Base-by-base conservation (phyloP, 2,329 filamentous ascomycete genomes). In the Falciphora oryzae region DNA sequence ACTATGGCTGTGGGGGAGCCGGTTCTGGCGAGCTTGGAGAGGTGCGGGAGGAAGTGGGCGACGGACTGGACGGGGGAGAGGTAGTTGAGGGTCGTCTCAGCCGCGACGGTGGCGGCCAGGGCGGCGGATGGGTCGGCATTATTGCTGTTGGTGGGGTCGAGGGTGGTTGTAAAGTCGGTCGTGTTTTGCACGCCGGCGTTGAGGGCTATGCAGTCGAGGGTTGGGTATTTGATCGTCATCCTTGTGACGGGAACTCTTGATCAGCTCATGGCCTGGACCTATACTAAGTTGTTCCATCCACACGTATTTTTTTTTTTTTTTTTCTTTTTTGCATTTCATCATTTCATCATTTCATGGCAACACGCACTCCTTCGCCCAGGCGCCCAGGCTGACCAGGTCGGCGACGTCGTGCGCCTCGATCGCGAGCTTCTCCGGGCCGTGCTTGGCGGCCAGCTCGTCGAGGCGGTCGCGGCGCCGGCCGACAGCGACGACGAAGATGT, bases 151-250 rank as follows among this genome's bases (percentile, higher is more conserved):
- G 68, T 63, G 50, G 78, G 71, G 18, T 66, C 61, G 3, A 62
- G 53, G 3, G 83, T 81, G 25, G 44, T 71, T 7, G 77, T 73
- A 69, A 86, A 81, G 71, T 83, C 74, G 57, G 83, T 72, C 0
- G 70, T 70, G 32, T 76, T 75, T 70, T 88, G 84, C 38, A 84
- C 76, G 11, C 84, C 85, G 0, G 85, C 81, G 70, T 87, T 87
- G 62, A 88, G 74, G 64, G 88, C 72, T 31, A 89, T 70, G 68
- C 79, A 80, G 73, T 87, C 84, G 32, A 88, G 78, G 32, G 79
- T 74, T 0, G 84, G 81, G 69, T 83, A 77, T 0, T 65, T 65
- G 6, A 68, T 61, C 6, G 71, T 74, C 63, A 79, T 75, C 14
- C 76, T 78, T 38, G 11, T 0, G 14, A 1, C 18, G 58, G 53